Conservation (phyloP, 352 stramenopile genomes). For the Pythium dissotocum region DNA sequence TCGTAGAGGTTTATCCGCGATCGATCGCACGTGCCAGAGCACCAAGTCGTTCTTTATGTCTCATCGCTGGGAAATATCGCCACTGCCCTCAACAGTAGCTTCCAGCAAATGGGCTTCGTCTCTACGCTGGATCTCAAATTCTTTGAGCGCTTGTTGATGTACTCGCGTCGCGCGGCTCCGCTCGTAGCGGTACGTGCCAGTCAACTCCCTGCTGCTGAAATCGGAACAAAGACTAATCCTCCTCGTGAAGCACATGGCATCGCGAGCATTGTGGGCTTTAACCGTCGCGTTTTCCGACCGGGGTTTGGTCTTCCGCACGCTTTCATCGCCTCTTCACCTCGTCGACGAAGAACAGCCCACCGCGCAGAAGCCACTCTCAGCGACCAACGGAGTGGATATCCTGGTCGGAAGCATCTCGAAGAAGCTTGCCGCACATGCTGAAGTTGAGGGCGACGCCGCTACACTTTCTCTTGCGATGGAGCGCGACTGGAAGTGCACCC, state of each 20-base stretch:
- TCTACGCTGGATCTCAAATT: not conserved
- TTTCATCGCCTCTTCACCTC: not conserved
- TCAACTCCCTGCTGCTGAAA: not conserved
- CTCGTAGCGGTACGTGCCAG: not conserved
- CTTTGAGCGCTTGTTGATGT: conserved; percentile 10
- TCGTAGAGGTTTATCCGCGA: conserved; percentile 15
- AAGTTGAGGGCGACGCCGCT: conserved; percentile 18
- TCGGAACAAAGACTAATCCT: not conserved
- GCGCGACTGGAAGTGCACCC: conserved; percentile 2
- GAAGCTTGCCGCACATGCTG: conserved; percentile 2
- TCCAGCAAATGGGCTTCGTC: conserved; percentile 5
- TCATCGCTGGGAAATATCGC: conserved; percentile 1
- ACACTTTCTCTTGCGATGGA: conserved; percentile 9
- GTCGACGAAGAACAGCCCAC: conserved; percentile 3
- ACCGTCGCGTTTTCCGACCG: not conserved
- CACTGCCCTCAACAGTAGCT: not conserved
- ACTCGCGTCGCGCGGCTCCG: conserved; percentile 7
- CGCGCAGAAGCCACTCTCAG: not conserved
- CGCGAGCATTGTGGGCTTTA: conserved; percentile 4
- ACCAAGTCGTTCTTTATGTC: conserved; percentile 17
- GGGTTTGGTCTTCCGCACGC: not conserved
- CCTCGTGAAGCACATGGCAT: not conserved
- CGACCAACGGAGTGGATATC: conserved; percentile 6
- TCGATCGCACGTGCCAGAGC: conserved; percentile 9
- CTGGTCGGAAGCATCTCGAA: conserved; percentile 12